Conservation (phyloP, 208 protist species). For the Kentomonas sorsogonicus region DNA sequence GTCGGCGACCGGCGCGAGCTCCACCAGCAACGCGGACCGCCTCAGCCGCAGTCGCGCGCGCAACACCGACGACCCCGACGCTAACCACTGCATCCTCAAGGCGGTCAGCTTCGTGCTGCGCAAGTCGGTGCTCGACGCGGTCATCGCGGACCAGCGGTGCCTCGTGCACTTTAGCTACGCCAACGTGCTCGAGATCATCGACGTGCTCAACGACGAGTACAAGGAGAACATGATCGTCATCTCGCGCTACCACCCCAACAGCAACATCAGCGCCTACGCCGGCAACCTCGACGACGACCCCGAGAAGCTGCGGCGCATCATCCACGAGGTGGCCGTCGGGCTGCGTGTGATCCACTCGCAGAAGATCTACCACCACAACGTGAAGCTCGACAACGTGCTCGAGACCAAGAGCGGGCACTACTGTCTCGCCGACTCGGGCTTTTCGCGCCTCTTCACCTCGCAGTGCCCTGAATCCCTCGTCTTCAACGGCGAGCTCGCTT, state of each 20-base stretch:
- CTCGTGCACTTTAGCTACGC: conserved; percentile 48
- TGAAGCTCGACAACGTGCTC: conserved; percentile 80
- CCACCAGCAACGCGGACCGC: not conserved
- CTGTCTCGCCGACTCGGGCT: conserved; percentile 72
- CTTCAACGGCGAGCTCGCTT: conserved; percentile 77
- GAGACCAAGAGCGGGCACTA: conserved; percentile 34
- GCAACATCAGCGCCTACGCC: conserved; percentile 34
- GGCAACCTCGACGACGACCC: conserved; percentile 43
- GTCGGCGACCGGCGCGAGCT: not conserved
- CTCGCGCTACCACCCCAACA: conserved; percentile 36
- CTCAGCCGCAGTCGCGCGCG: not conserved
- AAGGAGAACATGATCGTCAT: conserved; percentile 75
- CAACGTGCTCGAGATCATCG: conserved; percentile 45
- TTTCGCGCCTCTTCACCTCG: conserved; percentile 61
- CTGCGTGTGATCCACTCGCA: conserved; percentile 69
- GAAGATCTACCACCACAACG: conserved; percentile 75
- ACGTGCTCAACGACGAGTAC: conserved; percentile 71
- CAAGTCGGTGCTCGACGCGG: conserved; percentile 25
- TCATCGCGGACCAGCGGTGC: conserved; percentile 52
- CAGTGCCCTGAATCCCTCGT: conserved; percentile 73
- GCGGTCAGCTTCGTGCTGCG: conserved; percentile 72
- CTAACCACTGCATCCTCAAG: conserved; percentile 38
- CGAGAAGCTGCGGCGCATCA: conserved; percentile 43
- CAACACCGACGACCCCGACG: conserved; percentile 9
- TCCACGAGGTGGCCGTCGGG: conserved; percentile 51